phyloP scores from a whole-genome alignment of 306 rosid species.

The Prunus dulcis region DNA sequence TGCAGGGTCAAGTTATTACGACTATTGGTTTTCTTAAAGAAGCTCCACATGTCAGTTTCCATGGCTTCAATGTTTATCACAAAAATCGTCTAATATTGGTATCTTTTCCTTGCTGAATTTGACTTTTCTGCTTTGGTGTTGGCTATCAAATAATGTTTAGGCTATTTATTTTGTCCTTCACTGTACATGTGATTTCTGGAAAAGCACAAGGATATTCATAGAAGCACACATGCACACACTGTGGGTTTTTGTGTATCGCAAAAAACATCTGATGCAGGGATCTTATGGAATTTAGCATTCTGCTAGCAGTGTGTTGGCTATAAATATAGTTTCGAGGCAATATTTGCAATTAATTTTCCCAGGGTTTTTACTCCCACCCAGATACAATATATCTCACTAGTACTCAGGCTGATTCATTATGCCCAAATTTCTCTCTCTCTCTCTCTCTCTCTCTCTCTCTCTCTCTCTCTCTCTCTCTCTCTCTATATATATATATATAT shows the following conservation, averaged over 20 bases:
- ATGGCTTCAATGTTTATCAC: slow-evolving; percentile 92
- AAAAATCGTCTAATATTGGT: slow-evolving; percentile 88
- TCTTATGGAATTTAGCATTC: not conserved
- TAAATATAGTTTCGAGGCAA: not conserved
- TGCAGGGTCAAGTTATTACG: slow-evolving; percentile 57
- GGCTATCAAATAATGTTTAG: not conserved
- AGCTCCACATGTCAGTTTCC: slow-evolving; percentile 66
- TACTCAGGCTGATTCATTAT: too few relatives aligned
- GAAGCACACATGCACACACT: not conserved
- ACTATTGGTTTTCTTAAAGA: slow-evolving; percentile 93
- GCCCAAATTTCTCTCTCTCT: not conserved
- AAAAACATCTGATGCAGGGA: not conserved
- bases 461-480: not conserved
- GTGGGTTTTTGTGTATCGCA: not conserved
- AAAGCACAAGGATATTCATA: not conserved
- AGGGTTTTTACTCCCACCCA: not conserved
- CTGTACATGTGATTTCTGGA: not conserved
- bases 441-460: not conserved
- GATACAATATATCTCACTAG: not conserved
- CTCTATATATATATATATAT: too few relatives aligned
- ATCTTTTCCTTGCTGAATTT: slow-evolving; percentile 1
- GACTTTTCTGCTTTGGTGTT: not conserved
- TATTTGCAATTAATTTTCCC: not conserved
- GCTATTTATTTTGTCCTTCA: not conserved
- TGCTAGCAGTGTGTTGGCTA: not conserved